Percentiles rank a stretch among this genome's conserved stretches.
Evolutionary conservation across 2,329 filamentous ascomycete species (phyloP).

Genomic region (Trichoderma sp.): DNA sequence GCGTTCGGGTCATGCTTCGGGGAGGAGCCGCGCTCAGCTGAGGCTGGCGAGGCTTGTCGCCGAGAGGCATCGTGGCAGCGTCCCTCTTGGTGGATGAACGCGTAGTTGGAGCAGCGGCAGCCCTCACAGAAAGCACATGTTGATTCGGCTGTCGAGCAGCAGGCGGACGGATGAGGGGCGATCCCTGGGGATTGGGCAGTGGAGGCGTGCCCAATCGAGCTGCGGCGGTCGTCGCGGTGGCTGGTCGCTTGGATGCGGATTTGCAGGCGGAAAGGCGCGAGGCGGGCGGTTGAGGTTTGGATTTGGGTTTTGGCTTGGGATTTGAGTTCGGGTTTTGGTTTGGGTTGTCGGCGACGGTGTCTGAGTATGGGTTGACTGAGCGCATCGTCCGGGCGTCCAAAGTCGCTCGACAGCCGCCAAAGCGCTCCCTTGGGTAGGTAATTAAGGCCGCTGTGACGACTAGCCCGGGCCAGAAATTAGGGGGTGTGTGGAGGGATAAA

Average conservation of each 20-base stretch:
- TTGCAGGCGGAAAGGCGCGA: slow-evolving; percentile 8
- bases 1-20: slow-evolving; percentile 49
- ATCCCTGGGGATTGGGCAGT: slow-evolving; percentile 5
- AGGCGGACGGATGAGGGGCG: slow-evolving; percentile 20
- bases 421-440: slow-evolving; percentile 6
- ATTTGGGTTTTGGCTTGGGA: background rate
- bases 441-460: slow-evolving; percentile 13
- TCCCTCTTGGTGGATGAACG: slow-evolving; percentile 27
- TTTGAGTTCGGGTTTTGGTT: background rate
- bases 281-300: background rate
- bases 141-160: slow-evolving; percentile 28
- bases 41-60: slow-evolving; percentile 63
- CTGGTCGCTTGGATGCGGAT: background rate
- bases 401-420: background rate
- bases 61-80: slow-evolving; percentile 42
- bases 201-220: slow-evolving; percentile 1
- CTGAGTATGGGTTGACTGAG: slow-evolving; percentile 18
- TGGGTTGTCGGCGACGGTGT: slow-evolving; percentile 12
- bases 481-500: slow-evolving; percentile 18
- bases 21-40: slow-evolving; percentile 62
- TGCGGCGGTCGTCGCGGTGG: background rate
- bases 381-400: slow-evolving; percentile 17
- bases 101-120: slow-evolving; percentile 19
- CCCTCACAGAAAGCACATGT: slow-evolving; percentile 25
- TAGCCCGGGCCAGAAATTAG: slow-evolving; percentile 16